Percentiles rank a stretch among this genome's conserved stretches.
phyloP scores from a whole-genome alignment of 345 rosid genomes.

The Eucalyptus cladocalyx region DNA sequence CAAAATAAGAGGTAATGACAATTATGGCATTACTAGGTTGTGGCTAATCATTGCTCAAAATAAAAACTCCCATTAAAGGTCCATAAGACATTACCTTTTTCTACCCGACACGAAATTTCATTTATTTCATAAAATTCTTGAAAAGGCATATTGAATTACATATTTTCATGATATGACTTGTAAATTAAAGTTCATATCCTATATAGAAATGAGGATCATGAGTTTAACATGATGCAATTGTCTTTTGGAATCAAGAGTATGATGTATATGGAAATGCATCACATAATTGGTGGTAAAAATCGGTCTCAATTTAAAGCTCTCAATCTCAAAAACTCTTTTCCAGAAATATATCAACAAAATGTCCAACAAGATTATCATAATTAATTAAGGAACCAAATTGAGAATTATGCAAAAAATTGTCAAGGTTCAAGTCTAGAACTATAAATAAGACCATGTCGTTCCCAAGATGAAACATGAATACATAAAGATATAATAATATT shows the following conservation, averaged over 20 bases:
- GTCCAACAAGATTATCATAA: not conserved
- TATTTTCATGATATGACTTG: not conserved
- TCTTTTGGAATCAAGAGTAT: not conserved
- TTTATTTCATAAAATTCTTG: not conserved
- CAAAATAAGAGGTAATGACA: not conserved
- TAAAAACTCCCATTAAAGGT: not conserved
- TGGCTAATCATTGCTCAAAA: not conserved
- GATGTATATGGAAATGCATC: not conserved
- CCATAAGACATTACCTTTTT: not conserved
- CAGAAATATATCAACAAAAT: not conserved
- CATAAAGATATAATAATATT: too few relatives aligned
- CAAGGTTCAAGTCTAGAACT: not conserved
- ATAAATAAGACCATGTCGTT: too few relatives aligned
- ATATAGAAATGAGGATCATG: not conserved
- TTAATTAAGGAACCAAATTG: too few relatives aligned
- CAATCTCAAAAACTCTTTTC: not conserved
- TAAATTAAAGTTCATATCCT: not conserved
- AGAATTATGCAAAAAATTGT: too few relatives aligned
- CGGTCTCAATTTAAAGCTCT: not conserved
- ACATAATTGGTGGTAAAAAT: not conserved
- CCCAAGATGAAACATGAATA: not conserved
- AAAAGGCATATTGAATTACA: not conserved
- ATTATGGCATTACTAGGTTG: not conserved
- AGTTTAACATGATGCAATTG: not conserved
- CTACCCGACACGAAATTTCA: not conserved